Evolutionary conservation across 2,329 filamentous ascomycete species (phyloP).

Genomic region (Myriosclerotinia duriaeana): DNA sequence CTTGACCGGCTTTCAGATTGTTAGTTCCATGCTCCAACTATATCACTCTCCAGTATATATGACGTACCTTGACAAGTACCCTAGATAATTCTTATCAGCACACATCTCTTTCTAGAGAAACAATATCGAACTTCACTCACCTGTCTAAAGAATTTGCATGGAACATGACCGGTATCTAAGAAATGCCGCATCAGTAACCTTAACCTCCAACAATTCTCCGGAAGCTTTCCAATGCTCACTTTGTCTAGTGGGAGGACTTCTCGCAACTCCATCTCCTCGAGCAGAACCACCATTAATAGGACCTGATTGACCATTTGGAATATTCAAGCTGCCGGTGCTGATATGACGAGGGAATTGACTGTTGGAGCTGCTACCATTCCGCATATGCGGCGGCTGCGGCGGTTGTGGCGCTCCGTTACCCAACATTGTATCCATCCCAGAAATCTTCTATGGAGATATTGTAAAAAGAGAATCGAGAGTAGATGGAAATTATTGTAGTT

Average conservation of each 20-base stretch:
- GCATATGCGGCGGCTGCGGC: slow-evolving; percentile 21
- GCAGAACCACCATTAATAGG: slow-evolving; percentile 6
- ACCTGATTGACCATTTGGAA: slow-evolving; percentile 20
- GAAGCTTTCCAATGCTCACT: slow-evolving; percentile 18
- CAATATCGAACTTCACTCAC: slow-evolving; percentile 6
- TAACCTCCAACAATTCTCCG: background rate
- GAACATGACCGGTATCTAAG: slow-evolving; percentile 25
- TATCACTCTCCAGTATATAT: background rate
- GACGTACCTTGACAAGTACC: slow-evolving; percentile 25
- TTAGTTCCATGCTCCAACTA: slow-evolving; percentile 50
- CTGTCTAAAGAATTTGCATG: slow-evolving; percentile 26
- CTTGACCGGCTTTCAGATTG: slow-evolving; percentile 65
- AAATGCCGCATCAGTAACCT: slow-evolving; percentile 17
- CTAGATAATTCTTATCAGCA: slow-evolving; percentile 10
- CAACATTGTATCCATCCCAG: slow-evolving; percentile 22
- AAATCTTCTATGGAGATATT: background rate
- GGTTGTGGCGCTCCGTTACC: slow-evolving; percentile 22
- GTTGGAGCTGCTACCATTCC: slow-evolving; percentile 23
- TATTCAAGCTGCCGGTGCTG: slow-evolving; percentile 23
- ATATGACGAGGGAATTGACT: slow-evolving; percentile 25
- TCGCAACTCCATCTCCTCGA: slow-evolving; percentile 21
- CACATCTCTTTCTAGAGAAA: background rate
- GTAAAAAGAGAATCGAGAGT: background rate
- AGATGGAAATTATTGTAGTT: background rate
- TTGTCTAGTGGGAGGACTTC: slow-evolving; percentile 25